Conservation (phyloP, 2,329 filamentous ascomycete genomes). For the Colletotrichum falcatum region DNA sequence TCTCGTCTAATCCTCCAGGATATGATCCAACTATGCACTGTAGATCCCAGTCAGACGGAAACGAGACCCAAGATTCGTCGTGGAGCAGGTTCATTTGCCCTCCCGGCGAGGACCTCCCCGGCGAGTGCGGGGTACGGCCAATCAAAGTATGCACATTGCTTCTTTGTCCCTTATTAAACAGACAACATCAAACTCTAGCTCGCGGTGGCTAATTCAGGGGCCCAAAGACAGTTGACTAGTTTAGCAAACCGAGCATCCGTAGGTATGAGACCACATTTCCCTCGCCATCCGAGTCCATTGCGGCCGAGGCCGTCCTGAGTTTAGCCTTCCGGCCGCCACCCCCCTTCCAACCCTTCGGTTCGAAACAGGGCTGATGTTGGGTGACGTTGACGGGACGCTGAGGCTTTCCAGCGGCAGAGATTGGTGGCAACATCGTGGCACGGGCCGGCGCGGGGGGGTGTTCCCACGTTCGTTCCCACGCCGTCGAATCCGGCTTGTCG, state of each 20-base stretch:
- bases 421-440: not conserved
- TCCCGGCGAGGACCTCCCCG: not conserved
- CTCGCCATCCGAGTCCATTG: not conserved
- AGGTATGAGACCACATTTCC: not conserved
- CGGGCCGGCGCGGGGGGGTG: not conserved
- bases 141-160: slow-evolving; percentile 9
- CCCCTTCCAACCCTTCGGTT: not conserved
- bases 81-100: not conserved
- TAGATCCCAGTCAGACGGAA: slow-evolving; percentile 10
- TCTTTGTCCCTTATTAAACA: not conserved
- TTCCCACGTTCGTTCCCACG: slow-evolving; percentile 4
- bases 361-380: not conserved
- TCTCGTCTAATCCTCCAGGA: slow-evolving; percentile 9
- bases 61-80: not conserved
- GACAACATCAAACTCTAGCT: slow-evolving; percentile 17
- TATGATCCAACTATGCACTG: slow-evolving; percentile 11
- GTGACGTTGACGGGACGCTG: not conserved
- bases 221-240: not conserved
- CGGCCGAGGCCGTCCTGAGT: not conserved
- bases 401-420: not conserved
- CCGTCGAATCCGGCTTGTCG: slow-evolving; percentile 11
- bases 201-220: slow-evolving; percentile 1
- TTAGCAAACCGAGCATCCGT: too few relatives aligned
- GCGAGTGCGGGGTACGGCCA: slow-evolving; percentile 12
- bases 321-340: not conserved